Evolutionary conservation across 306 rosid genomes (phyloP).

Genomic region (Vigna reflexopilosa): DNA sequence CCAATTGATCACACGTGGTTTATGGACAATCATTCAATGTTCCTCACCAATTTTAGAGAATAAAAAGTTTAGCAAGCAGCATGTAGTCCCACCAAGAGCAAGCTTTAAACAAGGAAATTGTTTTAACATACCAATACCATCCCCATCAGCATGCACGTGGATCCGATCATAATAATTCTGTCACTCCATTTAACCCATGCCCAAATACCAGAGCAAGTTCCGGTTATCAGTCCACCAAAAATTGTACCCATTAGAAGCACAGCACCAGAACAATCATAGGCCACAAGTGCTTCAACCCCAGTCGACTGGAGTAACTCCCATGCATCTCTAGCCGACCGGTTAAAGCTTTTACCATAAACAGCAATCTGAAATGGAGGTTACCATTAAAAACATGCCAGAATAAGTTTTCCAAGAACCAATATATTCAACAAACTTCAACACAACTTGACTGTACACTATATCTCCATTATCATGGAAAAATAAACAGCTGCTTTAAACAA

Average conservation of each 20-base stretch:
- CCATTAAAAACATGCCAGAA: conserved; percentile 31
- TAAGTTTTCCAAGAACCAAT: conserved; percentile 19
- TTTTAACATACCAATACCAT: conserved; percentile 84
- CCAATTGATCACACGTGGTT: not conserved
- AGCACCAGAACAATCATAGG: conserved; percentile 98
- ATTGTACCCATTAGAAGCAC: conserved; percentile 91
- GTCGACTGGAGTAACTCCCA: conserved; percentile 99
- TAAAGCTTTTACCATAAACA: conserved; percentile 89
- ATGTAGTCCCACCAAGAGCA: not conserved
- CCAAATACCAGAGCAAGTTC: conserved; percentile 94
- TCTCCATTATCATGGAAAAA: conserved; percentile 1
- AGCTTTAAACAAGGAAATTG: not conserved
- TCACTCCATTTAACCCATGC: conserved; percentile 81
- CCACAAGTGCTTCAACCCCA: conserved; percentile 96
- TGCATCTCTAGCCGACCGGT: conserved; percentile 95
- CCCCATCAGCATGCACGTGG: conserved; percentile 93
- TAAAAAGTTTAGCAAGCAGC: not conserved
- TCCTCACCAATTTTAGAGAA: not conserved
- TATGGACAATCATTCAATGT: not conserved
- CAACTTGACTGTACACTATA: not conserved
- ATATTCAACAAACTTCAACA: conserved; percentile 29
- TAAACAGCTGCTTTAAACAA: not conserved
- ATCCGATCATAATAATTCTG: conserved; percentile 82
- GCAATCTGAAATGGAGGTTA: conserved; percentile 74
- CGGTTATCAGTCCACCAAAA: conserved; percentile 88